A percentile compares a stretch with the other conserved stretches of the same genome.
These are phyloP conservation scores for Dryas drummondii DNA, from an alignment of 306 rosid species.

Conservation along the genomic window DNA sequence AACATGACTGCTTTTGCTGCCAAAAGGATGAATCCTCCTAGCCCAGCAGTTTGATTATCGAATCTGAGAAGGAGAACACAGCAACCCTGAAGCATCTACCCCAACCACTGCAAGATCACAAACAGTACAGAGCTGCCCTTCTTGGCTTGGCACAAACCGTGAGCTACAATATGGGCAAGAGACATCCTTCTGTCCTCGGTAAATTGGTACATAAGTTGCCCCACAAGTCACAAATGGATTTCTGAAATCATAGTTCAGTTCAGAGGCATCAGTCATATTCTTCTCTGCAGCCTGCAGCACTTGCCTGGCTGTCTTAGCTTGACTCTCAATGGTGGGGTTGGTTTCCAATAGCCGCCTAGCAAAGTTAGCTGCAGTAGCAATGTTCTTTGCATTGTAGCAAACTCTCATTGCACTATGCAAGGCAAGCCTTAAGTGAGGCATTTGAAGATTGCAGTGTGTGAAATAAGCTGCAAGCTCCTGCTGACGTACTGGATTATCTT, in stretches of 20 bases:
- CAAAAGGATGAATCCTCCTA: constrained; percentile 39
- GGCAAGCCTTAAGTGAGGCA: constrained; percentile 89
- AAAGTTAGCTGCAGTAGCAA: constrained; percentile 79
- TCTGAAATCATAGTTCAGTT: constrained; percentile 81
- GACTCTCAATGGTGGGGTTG: constrained; percentile 75
- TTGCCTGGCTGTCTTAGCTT: constrained; percentile 82
- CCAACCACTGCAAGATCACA: constrained; percentile 88
- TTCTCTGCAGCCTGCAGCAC: constrained; percentile 89
- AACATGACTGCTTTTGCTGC: constrained; percentile 23
- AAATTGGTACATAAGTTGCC: constrained; percentile 81
- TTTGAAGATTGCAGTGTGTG: constrained; percentile 90
- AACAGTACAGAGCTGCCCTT: constrained; percentile 72
- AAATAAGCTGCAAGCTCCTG: constrained; percentile 97
- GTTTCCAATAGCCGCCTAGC: constrained; percentile 87
- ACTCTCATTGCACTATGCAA: constrained; percentile 65
- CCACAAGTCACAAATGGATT: constrained; percentile 94
- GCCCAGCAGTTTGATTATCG: constrained; percentile 51
- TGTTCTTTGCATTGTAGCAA: constrained; percentile 82
- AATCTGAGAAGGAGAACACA: constrained; percentile 80
- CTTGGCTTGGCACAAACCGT: constrained; percentile 80
- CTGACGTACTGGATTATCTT: constrained; percentile 65
- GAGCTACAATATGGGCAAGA: constrained; percentile 87
- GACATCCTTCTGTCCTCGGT: constrained; percentile 84
- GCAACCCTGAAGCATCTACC: constrained; percentile 88
- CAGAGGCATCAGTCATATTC: constrained; percentile 69